These are phyloP conservation scores for Ochetophila trinervis DNA, from an alignment of 306 rosid species.

Conservation along the genomic window DNA sequence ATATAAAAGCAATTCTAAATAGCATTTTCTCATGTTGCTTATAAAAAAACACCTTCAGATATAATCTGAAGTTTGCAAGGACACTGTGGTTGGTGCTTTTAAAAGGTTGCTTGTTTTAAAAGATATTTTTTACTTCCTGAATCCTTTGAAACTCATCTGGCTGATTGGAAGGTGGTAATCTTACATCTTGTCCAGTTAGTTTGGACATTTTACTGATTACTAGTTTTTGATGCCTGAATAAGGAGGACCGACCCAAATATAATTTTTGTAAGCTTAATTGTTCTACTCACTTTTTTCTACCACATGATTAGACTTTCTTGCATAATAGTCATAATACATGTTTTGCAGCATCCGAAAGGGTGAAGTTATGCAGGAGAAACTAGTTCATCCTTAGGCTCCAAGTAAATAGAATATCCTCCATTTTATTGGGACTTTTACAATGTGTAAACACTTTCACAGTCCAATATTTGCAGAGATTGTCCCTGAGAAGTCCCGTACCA, in stretches of 20 bases:
- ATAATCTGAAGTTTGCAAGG: too few relatives aligned
- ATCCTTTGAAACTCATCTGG: not conserved
- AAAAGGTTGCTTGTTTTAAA: too few relatives aligned
- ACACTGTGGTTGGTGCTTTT: too few relatives aligned
- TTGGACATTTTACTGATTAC: not conserved
- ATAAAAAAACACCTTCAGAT: too few relatives aligned
- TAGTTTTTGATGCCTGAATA: not conserved
- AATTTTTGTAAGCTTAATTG: not conserved
- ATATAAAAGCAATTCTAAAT: too few relatives aligned
- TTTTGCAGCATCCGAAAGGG: too few relatives aligned
- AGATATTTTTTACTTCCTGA: too few relatives aligned
- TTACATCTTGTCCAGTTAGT: not conserved
- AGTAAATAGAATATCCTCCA: not conserved
- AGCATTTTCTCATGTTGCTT: too few relatives aligned
- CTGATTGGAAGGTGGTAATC: not conserved
- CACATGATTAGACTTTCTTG: too few relatives aligned
- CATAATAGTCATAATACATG: too few relatives aligned
- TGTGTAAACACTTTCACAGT: conserved; percentile 40
- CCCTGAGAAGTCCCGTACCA: conserved; percentile 74
- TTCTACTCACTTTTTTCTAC: too few relatives aligned
- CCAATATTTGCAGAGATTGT: conserved; percentile 98
- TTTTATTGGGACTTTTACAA: not conserved
- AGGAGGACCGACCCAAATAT: not conserved
- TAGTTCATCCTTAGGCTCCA: not conserved
- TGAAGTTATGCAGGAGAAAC: not conserved